Evolutionary conservation across 1,284 basidiomycete genomes (phyloP), one percentile per base, ranked within the genome.

Genomic region (Ustilago tritici): DNA sequence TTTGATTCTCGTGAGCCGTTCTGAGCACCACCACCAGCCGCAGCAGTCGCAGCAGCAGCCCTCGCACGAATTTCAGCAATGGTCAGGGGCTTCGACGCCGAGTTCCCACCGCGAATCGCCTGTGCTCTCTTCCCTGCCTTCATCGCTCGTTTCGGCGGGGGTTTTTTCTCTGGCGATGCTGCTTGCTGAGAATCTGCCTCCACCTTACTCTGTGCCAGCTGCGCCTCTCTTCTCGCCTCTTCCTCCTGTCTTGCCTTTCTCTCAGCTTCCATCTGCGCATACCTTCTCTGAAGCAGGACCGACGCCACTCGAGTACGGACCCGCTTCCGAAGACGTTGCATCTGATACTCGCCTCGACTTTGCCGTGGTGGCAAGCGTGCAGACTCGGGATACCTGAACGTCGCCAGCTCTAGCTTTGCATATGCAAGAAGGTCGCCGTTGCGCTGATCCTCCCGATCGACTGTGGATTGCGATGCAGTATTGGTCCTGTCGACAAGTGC

Each of bases 71-170:
- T 68, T 43, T 68, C 70, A 1, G 70, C 70, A 49, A 73, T 73
- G 19, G 70, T 73, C 54, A 73, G 65, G 19, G 70, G 70, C 28
- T 58, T 73, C 10, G 43, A 61, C 19, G 70, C 17, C 3, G 70
- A 53, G 43, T 19, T 57, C 2, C 57, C 61, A 23, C 70, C 70
- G 23, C 70, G 65, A 31, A 73, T 67, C 6, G 65, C 70, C 35
- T 73, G 70, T 11, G 70, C 70, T 52, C 70, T 49, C 34, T 73
- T 73, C 6, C 65, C 70, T 9, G 70, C 70, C 49, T 73, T 73
- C 23, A 49, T 61, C 2, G 50, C 53, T 17, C 70, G 70, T 34
- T 65, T 73, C 7, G 70, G 58, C 35, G 70, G 56, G 0, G 41
- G 19, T 12, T 58, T 58, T 32, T 38, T 67, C 43, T 68, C 70